Base-by-base conservation (phyloP, 2,329 filamentous ascomycete species). In the Chaetomiaceae sp. region DNA sequence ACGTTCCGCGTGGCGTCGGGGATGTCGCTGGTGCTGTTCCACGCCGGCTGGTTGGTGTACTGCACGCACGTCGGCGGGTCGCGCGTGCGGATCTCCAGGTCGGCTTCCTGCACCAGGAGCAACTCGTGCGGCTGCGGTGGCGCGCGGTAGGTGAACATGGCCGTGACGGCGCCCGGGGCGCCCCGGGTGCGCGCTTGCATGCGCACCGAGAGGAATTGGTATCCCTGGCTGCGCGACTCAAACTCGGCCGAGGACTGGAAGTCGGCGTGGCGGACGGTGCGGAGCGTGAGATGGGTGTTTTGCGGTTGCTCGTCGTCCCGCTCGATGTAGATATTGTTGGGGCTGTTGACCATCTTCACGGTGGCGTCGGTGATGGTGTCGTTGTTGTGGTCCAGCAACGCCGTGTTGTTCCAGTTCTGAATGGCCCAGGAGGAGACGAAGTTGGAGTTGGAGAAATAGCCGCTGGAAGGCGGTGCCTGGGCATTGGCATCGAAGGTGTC, bases 11-110 rank as follows among this genome's bases (percentile, higher is more conserved):
- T 75, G 0, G 75, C 72, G 11, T 66, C 62, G 0, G 71, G 64
- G 38, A 75, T 68, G 53, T 76, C 70, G 45, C 70, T 69, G 10
- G 67, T 60, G 10, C 64, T 65, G 61, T 73, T 71, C 52, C 72
- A 72, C 1, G 72, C 62, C 2, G 76, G 76, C 62, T 80, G 77
- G 61, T 80, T 80, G 1, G 76, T 79, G 64, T 78, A 79, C 55
- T 71, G 69, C 21, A 74, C 68, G 47, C 62, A 64, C 29, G 58
- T 62, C 5, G 54, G 53, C 11, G 69, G 68, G 50, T 73, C 70
- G 10, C 55, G 59, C 4, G 72, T 75, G 18, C 69, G 66, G 56
- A 75, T 66, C 62, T 75, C 72, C 21, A 74, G 65, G 23, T 65
- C 60, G n/a, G 65, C 51, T 8, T 67, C 61, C 47, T 64, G 62